Evolutionary conservation across 306 rosid genomes (phyloP).

Genomic region (Canavalia ensiformis): DNA sequence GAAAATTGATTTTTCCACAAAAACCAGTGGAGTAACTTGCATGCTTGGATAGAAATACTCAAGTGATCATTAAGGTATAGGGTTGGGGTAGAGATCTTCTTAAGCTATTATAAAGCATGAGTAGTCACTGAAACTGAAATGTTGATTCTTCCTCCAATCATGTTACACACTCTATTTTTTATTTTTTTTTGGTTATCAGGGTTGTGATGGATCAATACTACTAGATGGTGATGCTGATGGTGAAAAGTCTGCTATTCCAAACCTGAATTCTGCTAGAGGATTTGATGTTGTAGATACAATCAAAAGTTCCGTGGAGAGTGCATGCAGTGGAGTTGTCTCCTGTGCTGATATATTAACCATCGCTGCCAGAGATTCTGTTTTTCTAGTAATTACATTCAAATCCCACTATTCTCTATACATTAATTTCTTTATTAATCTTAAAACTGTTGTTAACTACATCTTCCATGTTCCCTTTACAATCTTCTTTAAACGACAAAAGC

Average conservation of each 20-base stretch:
- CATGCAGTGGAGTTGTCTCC: constrained; percentile 80
- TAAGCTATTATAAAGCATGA: background rate
- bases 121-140: background rate
- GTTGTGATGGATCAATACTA: constrained; percentile 87
- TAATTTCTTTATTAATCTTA: background rate
- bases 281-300: constrained; percentile 80
- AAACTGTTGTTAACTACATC: background rate
- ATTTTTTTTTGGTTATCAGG: constrained; percentile 52
- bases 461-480: background rate
- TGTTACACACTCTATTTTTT: background rate
- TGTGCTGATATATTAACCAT: constrained; percentile 88
- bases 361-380: constrained; percentile 86
- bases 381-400: constrained; percentile 59
- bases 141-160: background rate
- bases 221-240: constrained; percentile 64
- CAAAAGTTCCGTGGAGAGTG: constrained; percentile 81
- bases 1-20: background rate
- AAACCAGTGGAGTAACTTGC: background rate
- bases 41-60: background rate
- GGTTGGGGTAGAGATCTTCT: background rate
- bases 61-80: background rate
- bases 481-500: background rate
- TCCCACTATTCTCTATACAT: background rate
- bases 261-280: constrained; percentile 79
- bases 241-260: constrained; percentile 77